Evolutionary conservation across 345 rosid species (phyloP).

Genomic region (Triadica sebifera): DNA sequence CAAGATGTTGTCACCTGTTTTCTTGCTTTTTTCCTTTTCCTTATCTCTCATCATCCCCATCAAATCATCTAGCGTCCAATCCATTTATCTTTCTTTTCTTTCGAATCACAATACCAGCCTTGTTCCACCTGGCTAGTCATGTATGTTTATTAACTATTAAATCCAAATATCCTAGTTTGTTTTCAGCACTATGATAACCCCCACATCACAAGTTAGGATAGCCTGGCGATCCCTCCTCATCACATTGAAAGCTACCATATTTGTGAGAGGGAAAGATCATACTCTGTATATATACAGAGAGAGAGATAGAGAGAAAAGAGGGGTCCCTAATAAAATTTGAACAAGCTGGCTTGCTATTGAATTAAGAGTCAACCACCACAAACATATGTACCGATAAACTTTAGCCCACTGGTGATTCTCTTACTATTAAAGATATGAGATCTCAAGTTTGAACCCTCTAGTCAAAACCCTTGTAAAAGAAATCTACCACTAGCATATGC

Average conservation of each 20-base stretch:
- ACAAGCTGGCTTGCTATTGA: neutral
- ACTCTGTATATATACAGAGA: neutral
- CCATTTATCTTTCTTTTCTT: neutral
- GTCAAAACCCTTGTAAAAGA: too few species aligned
- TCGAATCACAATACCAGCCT: neutral
- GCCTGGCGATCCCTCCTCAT: neutral
- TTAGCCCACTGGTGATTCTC: too few species aligned
- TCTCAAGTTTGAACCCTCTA: too few species aligned
- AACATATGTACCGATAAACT: neutral
- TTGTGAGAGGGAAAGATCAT: neutral
- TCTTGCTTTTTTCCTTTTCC: slow-evolving; percentile 1
- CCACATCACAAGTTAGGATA: neutral
- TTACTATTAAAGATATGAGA: too few species aligned
- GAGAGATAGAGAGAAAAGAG: neutral
- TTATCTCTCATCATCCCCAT: slow-evolving; percentile 19
- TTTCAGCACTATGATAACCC: neutral
- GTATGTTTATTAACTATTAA: neutral
- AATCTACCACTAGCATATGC: neutral
- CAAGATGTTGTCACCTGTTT: slow-evolving; percentile 26
- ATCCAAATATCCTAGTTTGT: neutral
- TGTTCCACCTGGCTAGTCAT: neutral
- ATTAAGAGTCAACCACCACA: neutral
- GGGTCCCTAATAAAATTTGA: neutral
- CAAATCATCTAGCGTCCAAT: slow-evolving; percentile 24
- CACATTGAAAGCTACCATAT: neutral